These are phyloP conservation scores for Oxyria digyna DNA, from an alignment of 148 eudicot species.

Conservation along the genomic window DNA sequence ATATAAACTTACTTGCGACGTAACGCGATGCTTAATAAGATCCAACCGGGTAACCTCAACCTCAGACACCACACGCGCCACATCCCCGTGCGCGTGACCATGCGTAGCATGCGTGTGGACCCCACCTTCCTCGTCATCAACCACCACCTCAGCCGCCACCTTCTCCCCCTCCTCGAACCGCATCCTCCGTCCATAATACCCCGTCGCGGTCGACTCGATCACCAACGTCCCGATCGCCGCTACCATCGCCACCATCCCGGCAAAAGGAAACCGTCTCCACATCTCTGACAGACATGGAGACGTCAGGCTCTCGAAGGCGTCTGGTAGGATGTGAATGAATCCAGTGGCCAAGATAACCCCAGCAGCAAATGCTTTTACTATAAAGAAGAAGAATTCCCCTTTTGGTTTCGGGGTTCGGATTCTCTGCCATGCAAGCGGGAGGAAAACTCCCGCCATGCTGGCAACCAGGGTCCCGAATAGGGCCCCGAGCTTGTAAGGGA, in stretches of 20 bases:
- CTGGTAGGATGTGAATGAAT: slow-evolving; percentile 70
- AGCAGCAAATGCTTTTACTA: slow-evolving; percentile 82
- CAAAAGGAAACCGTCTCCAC: slow-evolving; percentile 63
- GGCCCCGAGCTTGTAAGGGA: slow-evolving; percentile 37
- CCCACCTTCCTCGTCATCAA: slow-evolving; percentile 15
- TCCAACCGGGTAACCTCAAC: slow-evolving; percentile 17
- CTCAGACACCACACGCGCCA: slow-evolving; percentile 9
- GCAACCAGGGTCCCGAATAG: slow-evolving; percentile 42
- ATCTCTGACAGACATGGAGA: slow-evolving; percentile 41
- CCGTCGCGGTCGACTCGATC: slow-evolving; percentile 53
- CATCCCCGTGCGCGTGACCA: slow-evolving; percentile 15
- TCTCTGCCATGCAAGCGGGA: slow-evolving; percentile 37
- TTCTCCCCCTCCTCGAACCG: slow-evolving; percentile 17
- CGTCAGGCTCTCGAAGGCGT: slow-evolving; percentile 43
- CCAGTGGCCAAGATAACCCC: slow-evolving; percentile 75
- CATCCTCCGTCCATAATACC: slow-evolving; percentile 30
- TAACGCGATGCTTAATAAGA: slow-evolving; percentile 51
- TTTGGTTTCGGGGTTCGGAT: slow-evolving; percentile 23
- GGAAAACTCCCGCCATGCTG: slow-evolving; percentile 41
- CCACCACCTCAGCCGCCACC: background rate
- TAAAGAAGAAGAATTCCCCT: slow-evolving; percentile 51
- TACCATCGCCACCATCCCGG: slow-evolving; percentile 60
- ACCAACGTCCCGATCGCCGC: slow-evolving; percentile 52
- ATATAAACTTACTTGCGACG: slow-evolving; percentile 65
- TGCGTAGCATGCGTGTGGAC: slow-evolving; percentile 31